Evolutionary conservation across 2,329 filamentous ascomycete genomes (phyloP), one percentile per base, ranked within the genome.

Genomic region (Acephala macrosclerotiorum): DNA sequence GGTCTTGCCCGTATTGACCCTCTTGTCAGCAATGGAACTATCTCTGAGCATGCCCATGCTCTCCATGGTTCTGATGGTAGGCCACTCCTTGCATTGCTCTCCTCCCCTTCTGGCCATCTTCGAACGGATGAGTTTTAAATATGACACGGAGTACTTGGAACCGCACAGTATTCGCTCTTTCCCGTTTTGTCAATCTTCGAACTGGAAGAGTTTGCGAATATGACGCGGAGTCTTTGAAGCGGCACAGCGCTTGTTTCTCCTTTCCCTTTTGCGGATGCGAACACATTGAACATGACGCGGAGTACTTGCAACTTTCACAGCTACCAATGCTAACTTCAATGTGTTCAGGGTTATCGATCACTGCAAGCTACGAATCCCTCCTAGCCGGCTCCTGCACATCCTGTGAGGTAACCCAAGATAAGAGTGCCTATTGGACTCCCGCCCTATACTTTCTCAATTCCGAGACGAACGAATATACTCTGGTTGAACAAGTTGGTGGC

Each of bases 1-100:
- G 92, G 89, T 68, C 77, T 92, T 64, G 91, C 88, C 58, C 87
- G 92, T 64, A 82, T 97, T 47, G 93, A 97, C 75, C 93, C 93
- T 20, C 83, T 97, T 63, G 83, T 96, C 63, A 84, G 87, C 65
- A 85, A 85, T 2, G 89, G 87, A 58, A 72, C 74, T 22, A 68
- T 87, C 38, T 86, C 89, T 11, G 77, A 82, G 66, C 94, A 97
- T 78, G 85, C 86, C 25, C 94, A 97, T 78, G 82, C 88, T 18
- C 86, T 96, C 73, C 89, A 92, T 77, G 94, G 93, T 68, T 91
- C 90, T 58, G 86, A 83, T 71, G 90, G 93, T 96, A 82, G 81
- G 91, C 71, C 36, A 56, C 20, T n/a, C 45, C 53, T 36, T 55
- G 58, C 49, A 26, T 36, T 57, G 6, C 59, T 35, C 18, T 20